Evolutionary conservation across 257 asterid species (phyloP).

Genomic region (Solanum stenotomum): DNA sequence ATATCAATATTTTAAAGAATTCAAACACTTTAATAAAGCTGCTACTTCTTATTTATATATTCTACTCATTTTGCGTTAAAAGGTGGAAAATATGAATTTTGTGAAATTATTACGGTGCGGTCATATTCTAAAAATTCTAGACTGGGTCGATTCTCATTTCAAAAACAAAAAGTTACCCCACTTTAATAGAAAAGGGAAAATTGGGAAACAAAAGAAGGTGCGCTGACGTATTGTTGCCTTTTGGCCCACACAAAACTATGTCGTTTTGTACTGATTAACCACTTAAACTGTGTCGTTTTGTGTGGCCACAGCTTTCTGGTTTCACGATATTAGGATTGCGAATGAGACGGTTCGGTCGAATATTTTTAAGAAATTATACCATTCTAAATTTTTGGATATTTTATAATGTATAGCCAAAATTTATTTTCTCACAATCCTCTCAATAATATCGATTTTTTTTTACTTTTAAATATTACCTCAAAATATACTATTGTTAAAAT

Average conservation of each 20-base stretch:
- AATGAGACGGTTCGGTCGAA: too few relatives aligned
- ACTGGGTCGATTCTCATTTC: rapidly evolving
- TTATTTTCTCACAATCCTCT: too few relatives aligned
- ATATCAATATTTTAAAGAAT: too few relatives aligned
- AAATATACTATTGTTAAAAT: too few relatives aligned
- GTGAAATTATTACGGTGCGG: background rate
- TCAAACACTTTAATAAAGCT: too few relatives aligned
- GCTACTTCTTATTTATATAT: background rate
- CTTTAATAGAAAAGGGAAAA: background rate
- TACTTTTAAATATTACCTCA: too few relatives aligned
- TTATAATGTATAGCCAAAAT: too few relatives aligned
- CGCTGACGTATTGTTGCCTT: background rate
- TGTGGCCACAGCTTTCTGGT: background rate
- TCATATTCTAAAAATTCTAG: background rate
- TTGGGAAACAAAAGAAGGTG: background rate
- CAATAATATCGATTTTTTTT: too few relatives aligned
- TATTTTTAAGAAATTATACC: too few relatives aligned
- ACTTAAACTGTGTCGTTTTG: background rate
- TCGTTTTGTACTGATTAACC: background rate
- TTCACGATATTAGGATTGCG: background rate
- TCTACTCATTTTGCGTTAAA: background rate
- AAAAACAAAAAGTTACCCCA: background rate
- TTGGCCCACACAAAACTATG: background rate
- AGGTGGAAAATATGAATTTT: background rate
- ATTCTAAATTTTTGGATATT: too few relatives aligned